A percentile compares a stretch with the other conserved stretches of the same genome.
phyloP scores from a whole-genome alignment of 2,329 filamentous ascomycete genomes.

The Pestalotiopsis sp. region DNA sequence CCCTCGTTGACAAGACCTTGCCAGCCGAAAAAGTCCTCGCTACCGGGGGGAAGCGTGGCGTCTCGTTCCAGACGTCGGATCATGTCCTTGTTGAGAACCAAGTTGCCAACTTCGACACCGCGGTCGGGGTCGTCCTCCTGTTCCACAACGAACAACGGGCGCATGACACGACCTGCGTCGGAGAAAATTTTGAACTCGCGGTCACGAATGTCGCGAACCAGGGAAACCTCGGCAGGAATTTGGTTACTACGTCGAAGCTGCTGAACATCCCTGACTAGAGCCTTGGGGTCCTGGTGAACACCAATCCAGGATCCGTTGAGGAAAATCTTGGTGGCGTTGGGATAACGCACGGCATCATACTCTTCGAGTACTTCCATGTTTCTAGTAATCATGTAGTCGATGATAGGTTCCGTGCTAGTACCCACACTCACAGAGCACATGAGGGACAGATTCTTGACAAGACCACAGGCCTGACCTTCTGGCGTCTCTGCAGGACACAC shows the following conservation, averaged over 20 bases:
- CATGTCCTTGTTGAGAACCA: constrained; percentile 82
- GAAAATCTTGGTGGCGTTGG: constrained; percentile 95
- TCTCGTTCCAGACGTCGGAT: constrained; percentile 76
- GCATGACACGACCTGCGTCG: constrained; percentile 91
- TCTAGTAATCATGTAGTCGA: constrained; percentile 92
- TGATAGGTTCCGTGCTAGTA: constrained; percentile 84
- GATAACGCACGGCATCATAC: constrained; percentile 82
- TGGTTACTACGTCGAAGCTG: constrained; percentile 77
- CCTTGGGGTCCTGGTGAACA: constrained; percentile 84
- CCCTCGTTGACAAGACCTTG: constrained; percentile 79
- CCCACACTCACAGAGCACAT: constrained; percentile 99
- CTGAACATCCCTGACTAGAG: constrained; percentile 78
- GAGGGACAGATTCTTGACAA: constrained; percentile 95
- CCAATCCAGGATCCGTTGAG: constrained; percentile 98
- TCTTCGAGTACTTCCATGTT: constrained; percentile 98
- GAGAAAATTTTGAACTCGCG: constrained; percentile 99
- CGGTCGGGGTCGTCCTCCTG: constrained; percentile 76
- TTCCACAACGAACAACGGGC: constrained; percentile 91
- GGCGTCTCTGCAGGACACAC: constrained; percentile 97
- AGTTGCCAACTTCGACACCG: constrained; percentile 59
- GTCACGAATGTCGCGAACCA: constrained; percentile 95
- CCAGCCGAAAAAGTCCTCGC: constrained; percentile 76
- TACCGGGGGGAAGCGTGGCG: constrained; percentile 62
- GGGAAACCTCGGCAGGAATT: constrained; percentile 88
- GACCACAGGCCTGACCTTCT: constrained; percentile 95